Conservation (phyloP, 306 rosid genomes). For the Glycine latifolia region DNA sequence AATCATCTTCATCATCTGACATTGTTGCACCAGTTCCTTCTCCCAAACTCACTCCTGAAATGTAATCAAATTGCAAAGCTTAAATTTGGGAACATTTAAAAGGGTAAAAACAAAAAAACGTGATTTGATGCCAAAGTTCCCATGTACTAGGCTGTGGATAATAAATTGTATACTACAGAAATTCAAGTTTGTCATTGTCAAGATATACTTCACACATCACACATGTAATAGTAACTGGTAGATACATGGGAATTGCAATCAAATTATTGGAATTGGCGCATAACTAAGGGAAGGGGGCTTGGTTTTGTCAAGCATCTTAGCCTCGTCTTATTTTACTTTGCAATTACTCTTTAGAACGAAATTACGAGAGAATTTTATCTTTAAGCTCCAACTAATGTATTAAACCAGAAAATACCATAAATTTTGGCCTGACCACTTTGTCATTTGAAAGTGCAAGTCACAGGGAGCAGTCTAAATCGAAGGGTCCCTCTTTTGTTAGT, state of each 20-base stretch:
- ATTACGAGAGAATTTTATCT: no score
- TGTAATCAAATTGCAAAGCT: not conserved
- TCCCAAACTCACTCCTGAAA: slow-evolving; percentile 82
- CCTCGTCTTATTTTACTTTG: not conserved
- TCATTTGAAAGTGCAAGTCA: slow-evolving; percentile 18
- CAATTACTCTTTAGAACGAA: no score
- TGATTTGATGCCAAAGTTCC: slow-evolving; percentile 4
- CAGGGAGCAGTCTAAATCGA: slow-evolving; percentile 14
- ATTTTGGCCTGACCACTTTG: not conserved
- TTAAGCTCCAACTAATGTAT: not conserved
- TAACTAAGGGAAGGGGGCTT: not conserved
- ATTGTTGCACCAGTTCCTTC: slow-evolving; percentile 96
- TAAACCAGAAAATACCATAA: slow-evolving; percentile 3
- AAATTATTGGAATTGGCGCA: not conserved
- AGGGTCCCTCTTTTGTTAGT: slow-evolving; percentile 36
- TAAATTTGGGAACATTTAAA: slow-evolving; percentile 5
- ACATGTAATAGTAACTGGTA: no score
- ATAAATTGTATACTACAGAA: not conserved
- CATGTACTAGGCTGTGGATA: not conserved
- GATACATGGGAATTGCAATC: not conserved
- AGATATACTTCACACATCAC: not conserved
- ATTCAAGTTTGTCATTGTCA: not conserved
- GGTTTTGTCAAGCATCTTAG: not conserved
- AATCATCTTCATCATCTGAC: slow-evolving; percentile 96
- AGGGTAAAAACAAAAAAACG: not conserved